phyloP scores from a whole-genome alignment of 148 eudicot species.

The Beta vulgaris region DNA sequence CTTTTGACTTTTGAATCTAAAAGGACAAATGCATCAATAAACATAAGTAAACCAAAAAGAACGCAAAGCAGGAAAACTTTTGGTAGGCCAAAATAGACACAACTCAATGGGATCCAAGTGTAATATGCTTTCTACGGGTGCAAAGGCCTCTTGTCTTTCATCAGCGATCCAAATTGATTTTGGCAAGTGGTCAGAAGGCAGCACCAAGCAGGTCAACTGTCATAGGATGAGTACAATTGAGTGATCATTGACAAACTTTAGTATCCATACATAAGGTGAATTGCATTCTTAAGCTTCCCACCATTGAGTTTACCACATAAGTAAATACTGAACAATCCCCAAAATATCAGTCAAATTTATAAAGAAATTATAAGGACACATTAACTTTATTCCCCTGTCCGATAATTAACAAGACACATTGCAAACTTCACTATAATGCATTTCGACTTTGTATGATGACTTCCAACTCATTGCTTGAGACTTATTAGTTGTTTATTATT shows the following conservation, averaged over 20 bases:
- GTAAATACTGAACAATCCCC: neutral
- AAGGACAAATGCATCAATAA: constrained; percentile 1
- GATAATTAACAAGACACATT: neutral
- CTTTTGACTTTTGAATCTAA: neutral
- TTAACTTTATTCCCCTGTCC: neutral
- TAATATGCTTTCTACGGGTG: constrained; percentile 79
- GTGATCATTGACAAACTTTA: neutral
- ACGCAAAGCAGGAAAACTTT: neutral
- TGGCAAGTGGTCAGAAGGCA: constrained; percentile 66
- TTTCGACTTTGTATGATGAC: neutral
- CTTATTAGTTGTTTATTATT: neutral
- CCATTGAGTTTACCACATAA: neutral
- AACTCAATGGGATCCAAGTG: constrained; percentile 89
- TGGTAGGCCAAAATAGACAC: constrained; percentile 24
- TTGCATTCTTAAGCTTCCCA: neutral
- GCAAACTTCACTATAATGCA: constrained; percentile 5
- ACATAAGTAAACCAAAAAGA: neutral
- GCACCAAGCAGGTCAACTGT: constrained; percentile 90
- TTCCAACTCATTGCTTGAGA: neutral
- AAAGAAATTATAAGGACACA: neutral
- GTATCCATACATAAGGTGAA: neutral
- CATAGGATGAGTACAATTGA: constrained; percentile 27
- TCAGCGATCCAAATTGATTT: constrained; percentile 94
- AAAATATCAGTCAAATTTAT: neutral
- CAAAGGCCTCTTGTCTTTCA: constrained; percentile 49